These are phyloP conservation scores for Cicer pinnatifidum DNA, from an alignment of 306 rosid species.

Conservation along the genomic window DNA sequence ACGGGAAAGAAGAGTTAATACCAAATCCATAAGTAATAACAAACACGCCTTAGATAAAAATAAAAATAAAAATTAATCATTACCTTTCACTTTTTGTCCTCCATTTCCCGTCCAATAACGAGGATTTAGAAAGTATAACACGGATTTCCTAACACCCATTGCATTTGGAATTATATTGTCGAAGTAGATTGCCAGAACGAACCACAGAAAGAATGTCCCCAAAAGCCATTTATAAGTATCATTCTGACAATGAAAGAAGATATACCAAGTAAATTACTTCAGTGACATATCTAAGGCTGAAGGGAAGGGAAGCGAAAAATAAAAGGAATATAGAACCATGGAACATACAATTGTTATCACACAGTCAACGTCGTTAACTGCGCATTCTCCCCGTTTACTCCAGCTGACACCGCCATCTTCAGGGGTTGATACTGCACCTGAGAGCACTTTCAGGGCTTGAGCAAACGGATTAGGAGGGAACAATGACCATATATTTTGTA, in stretches of 20 bases:
- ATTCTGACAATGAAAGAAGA: slow-evolving; percentile 60
- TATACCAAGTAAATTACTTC: slow-evolving; percentile 24
- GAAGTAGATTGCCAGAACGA: slow-evolving; percentile 80
- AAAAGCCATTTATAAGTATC: slow-evolving; percentile 70
- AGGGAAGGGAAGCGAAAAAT: neutral
- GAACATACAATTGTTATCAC: slow-evolving; percentile 70
- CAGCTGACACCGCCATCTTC: slow-evolving; percentile 73
- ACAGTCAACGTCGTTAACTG: slow-evolving; percentile 50
- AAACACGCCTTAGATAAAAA: slow-evolving; percentile 29
- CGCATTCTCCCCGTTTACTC: slow-evolving; percentile 68
- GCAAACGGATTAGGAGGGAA: slow-evolving; percentile 92
- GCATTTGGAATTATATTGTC: slow-evolving; percentile 87
- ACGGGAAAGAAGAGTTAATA: slow-evolving; percentile 15
- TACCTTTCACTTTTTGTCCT: slow-evolving; percentile 79
- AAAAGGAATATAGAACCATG: slow-evolving; percentile 30
- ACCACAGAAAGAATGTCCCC: slow-evolving; percentile 79
- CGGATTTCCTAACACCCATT: slow-evolving; percentile 82
- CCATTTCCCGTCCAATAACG: slow-evolving; percentile 78
- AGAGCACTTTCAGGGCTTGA: slow-evolving; percentile 63
- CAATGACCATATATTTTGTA: slow-evolving; percentile 64
- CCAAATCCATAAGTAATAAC: slow-evolving; percentile 32
- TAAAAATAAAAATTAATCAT: neutral
- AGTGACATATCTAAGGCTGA: slow-evolving; percentile 26
- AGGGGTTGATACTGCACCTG: slow-evolving; percentile 59
- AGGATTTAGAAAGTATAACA: slow-evolving; percentile 72